Evolutionary conservation across 768 basidiomycete genomes (phyloP).

Genomic region (Lentinula detonsa): DNA sequence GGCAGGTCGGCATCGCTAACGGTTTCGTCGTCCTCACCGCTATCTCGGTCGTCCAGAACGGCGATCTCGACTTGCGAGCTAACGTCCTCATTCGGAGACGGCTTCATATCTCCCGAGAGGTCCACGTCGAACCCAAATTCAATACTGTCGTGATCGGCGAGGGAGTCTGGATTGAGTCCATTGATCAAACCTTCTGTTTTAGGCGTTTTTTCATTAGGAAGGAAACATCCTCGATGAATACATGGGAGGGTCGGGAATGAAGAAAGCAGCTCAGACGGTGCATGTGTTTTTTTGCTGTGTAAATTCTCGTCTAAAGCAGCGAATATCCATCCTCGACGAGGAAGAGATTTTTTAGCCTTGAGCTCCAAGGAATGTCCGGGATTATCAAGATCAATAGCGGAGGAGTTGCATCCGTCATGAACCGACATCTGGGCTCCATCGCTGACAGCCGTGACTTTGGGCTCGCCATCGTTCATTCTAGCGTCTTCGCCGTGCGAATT

Average conservation of each 20-base stretch:
- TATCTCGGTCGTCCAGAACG: background rate
- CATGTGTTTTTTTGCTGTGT: background rate
- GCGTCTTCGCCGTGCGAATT: background rate
- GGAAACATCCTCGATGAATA: background rate
- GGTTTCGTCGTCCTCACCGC: background rate
- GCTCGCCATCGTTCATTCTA: background rate
- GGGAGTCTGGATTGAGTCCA: background rate
- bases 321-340: background rate
- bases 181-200: background rate
- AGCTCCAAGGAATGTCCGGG: background rate
- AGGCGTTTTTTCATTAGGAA: background rate
- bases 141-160: background rate
- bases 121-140: background rate
- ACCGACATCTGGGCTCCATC: background rate
- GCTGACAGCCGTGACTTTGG: background rate
- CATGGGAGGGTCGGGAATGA: background rate
- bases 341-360: background rate
- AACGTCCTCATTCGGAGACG: background rate
- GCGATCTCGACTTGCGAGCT: background rate
- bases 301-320: background rate
- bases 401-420: background rate
- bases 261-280: background rate
- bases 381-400: background rate
- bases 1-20: background rate
- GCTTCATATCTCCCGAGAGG: background rate